These are phyloP conservation scores for Blastocystis sp. DNA, from an alignment of 352 stramenopile genomes.

Conservation along the genomic window DNA sequence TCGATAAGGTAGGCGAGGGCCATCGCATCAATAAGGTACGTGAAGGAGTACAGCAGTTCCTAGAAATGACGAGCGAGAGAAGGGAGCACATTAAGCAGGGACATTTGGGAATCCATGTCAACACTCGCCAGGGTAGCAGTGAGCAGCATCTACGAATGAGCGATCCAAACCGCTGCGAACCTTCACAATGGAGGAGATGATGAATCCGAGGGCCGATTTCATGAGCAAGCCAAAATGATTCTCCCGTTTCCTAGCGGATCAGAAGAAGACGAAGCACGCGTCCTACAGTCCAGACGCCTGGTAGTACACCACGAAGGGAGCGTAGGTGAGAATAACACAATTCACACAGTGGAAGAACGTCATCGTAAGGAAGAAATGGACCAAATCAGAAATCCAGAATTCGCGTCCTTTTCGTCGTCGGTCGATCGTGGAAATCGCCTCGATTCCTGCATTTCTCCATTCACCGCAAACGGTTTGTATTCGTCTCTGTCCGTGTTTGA, in stretches of 20 bases:
- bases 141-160: neutral
- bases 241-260: neutral
- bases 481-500: too few species aligned
- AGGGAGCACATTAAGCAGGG: conserved; percentile 3
- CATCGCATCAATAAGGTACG: conserved; percentile 23
- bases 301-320: conserved; percentile 20
- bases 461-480: too few species aligned
- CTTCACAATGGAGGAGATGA: conserved; percentile 24
- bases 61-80: neutral
- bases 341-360: conserved; percentile 51
- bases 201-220: neutral
- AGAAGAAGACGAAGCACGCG: neutral
- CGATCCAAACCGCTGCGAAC: neutral
- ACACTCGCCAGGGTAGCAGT: conserved; percentile 35
- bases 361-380: conserved; percentile 36
- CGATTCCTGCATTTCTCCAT: too few species aligned
- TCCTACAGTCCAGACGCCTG: conserved; percentile 26
- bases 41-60: conserved; percentile 18
- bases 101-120: neutral
- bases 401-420: too few species aligned
- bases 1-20: conserved; percentile 24
- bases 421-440: too few species aligned
- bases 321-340: conserved; percentile 25
- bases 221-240: conserved; percentile 4
- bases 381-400: too few species aligned